Evolutionary conservation across 345 rosid genomes (phyloP).

Genomic region (Crucihimalaya himalaica): DNA sequence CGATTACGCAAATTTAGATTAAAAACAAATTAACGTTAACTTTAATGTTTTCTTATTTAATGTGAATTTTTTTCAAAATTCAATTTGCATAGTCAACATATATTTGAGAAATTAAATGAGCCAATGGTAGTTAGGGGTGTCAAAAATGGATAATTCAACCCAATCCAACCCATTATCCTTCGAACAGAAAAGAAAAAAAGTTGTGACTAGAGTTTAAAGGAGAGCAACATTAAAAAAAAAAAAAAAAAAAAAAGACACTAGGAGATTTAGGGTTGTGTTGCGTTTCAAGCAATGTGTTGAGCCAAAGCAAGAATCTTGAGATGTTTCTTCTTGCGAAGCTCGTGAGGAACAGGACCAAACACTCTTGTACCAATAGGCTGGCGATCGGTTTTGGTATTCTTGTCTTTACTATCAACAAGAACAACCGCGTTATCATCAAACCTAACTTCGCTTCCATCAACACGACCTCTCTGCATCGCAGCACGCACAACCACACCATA

Average conservation of each 20-base stretch:
- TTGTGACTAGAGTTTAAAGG: background rate
- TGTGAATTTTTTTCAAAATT: too few species aligned
- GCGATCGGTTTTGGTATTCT: constrained; percentile 47
- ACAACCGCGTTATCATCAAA: constrained; percentile 93
- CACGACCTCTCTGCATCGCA: constrained; percentile 85
- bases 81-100: too few species aligned
- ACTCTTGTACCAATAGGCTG: constrained; percentile 84
- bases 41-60: too few species aligned
- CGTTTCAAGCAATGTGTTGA: constrained; percentile 65
- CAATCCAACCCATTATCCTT: too few species aligned
- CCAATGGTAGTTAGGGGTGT: too few species aligned
- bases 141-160: too few species aligned
- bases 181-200: background rate
- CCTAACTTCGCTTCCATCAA: constrained; percentile 86
- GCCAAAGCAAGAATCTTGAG: constrained; percentile 81
- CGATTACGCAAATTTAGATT: too few species aligned
- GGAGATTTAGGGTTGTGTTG: background rate
- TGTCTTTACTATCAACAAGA: constrained; percentile 54
- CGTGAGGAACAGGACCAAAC: constrained; percentile 90
- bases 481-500: constrained; percentile 85
- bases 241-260: background rate
- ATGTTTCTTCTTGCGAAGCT: constrained; percentile 85
- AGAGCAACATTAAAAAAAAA: background rate
- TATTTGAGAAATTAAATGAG: too few species aligned
- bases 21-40: too few species aligned